Percentiles rank a stretch among this genome's conserved stretches.
Evolutionary conservation across 2,329 filamentous ascomycete species (phyloP).

Genomic region (Capronia americana): DNA sequence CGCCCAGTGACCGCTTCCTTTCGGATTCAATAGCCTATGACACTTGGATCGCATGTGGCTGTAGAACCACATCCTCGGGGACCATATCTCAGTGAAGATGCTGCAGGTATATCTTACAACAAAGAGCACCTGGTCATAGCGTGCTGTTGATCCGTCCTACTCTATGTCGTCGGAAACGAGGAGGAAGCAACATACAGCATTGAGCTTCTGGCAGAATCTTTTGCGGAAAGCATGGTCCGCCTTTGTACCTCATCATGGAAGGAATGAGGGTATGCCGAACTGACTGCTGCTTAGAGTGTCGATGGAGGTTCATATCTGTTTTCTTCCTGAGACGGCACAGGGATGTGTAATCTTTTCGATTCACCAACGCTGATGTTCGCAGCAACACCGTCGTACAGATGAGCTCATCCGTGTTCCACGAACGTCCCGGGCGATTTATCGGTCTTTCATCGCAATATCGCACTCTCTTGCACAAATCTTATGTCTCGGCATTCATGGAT

Average conservation of each 20-base stretch:
- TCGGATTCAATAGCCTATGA: constrained; percentile 17
- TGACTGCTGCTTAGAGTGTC: neutral
- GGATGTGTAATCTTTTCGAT: neutral
- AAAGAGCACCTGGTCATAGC: neutral
- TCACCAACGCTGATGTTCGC: neutral
- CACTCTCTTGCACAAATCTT: neutral
- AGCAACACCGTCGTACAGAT: neutral
- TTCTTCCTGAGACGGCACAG: neutral
- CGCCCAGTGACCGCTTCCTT: neutral
- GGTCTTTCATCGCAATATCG: neutral
- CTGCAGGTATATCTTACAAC: neutral
- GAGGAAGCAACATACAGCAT: neutral
- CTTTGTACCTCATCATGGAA: neutral
- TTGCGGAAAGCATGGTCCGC: neutral
- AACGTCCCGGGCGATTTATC: neutral
- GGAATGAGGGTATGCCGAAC: neutral
- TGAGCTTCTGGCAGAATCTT: neutral
- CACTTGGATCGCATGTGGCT: neutral
- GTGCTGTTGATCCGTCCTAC: neutral
- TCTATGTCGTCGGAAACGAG: neutral
- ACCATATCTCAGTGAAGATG: neutral
- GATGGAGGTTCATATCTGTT: neutral
- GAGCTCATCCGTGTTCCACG: neutral
- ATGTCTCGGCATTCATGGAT: neutral
- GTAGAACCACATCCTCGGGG: neutral